These are phyloP conservation scores for Mariannaea sp. DNA, from an alignment of 2,329 filamentous ascomycete species.

Conservation along the genomic window DNA sequence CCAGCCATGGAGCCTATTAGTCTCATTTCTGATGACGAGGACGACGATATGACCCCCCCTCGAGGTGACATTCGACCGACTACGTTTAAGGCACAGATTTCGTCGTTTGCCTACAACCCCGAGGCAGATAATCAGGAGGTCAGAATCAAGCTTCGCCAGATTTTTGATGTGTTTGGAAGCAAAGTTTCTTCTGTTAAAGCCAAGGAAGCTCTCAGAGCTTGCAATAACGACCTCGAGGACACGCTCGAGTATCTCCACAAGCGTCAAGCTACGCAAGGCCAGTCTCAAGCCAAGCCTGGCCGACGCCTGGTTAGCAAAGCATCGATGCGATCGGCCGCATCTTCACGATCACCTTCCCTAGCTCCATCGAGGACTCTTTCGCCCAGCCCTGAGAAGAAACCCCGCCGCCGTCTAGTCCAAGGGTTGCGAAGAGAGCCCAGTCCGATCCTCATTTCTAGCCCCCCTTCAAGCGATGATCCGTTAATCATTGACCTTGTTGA, in stretches of 20 bases:
- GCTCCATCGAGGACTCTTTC: conserved; percentile 28
- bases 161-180: conserved; percentile 44
- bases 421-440: conserved; percentile 41
- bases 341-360: conserved; percentile 19
- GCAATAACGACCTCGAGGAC: conserved; percentile 44
- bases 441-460: conserved; percentile 25
- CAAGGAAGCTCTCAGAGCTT: conserved; percentile 41
- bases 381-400: conserved; percentile 40
- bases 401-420: conserved; percentile 45
- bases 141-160: conserved; percentile 42
- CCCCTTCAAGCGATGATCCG: conserved; percentile 43
- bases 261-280: conserved; percentile 15
- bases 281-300: conserved; percentile 31
- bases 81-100: conserved; percentile 51
- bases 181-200: conserved; percentile 40
- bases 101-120: conserved; percentile 54
- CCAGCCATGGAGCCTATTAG: conserved; percentile 50
- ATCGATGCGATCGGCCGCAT: conserved; percentile 28
- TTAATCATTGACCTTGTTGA: conserved; percentile 45
- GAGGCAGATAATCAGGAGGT: conserved; percentile 46
- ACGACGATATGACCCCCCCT: conserved; percentile 49
- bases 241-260: conserved; percentile 41
- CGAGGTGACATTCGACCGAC: conserved; percentile 69
- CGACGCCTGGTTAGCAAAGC: conserved; percentile 43
- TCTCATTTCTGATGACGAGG: conserved; percentile 56